Base-by-base conservation (phyloP, 1,139 yeast species). In the Blastobotrys apis region DNA sequence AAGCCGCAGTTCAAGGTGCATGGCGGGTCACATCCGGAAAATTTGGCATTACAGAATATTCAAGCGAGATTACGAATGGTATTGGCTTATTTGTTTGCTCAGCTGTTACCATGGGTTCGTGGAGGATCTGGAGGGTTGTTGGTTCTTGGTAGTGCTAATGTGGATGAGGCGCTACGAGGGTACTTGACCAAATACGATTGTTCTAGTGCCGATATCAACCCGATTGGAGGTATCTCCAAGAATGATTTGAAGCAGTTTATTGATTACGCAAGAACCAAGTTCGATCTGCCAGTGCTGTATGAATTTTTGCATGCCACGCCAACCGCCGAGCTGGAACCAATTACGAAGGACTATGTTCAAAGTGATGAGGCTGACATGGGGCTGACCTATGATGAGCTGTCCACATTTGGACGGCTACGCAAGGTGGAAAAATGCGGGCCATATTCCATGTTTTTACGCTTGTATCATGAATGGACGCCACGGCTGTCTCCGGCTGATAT, bases 301-400 rank as follows among this genome's bases (percentile, higher is more conserved):
- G 84, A 82, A 5, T 92, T 94, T 62, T 69, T 92, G 41, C 78
- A 77, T 50, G 98, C 98, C 0, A 83, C 92, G 0, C 99, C 99
- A 30, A 92, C 98, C 0, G 99, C 99, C 0, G 99, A 92, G 63
- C 75, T 92, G 45, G 99, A 92, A 60, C 99, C 99, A 37, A 90
- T 87, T 45, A 90, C 98, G 0, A 80, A 84, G 53, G 75, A 80
- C 49, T 90, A 92, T 58, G 95, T 88, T 12, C 99, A 92, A 65
- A 84, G 95, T 37, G 99, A 92, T 64, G 99, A 92, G 64, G 81
- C 78, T 6, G 99, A 92, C 62, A 92, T 92, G 98, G 99, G 99
- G 1, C 84, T 94, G 84, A 84, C 96, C 0, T 92, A 92, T 60
- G 95, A 88, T 52, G 98, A 92, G 62, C 74, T 92, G 47, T 83